Evolutionary conservation across 768 basidiomycete species (phyloP).

Genomic region (Cystoderma amianthinum): DNA sequence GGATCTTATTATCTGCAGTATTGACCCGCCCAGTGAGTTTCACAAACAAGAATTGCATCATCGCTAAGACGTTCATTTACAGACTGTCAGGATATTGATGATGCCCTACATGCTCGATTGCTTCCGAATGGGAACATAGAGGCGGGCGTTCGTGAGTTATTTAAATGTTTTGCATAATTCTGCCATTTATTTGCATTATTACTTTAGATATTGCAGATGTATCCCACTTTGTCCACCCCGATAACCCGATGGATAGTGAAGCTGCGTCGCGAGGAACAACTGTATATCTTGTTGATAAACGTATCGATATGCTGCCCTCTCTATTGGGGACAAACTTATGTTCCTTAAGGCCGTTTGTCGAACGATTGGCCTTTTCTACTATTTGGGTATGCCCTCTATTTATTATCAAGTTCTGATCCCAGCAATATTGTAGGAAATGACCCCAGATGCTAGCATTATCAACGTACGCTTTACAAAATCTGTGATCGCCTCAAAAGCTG

Average conservation of each 20-base stretch:
- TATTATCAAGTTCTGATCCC: background rate
- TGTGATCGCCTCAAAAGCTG: slow-evolving; percentile 92
- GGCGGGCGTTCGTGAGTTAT: slow-evolving; percentile 92
- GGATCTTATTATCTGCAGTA: slow-evolving; percentile 85
- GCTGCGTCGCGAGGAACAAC: slow-evolving; percentile 96
- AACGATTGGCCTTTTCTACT: slow-evolving; percentile 89
- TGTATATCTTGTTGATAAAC: slow-evolving; percentile 96
- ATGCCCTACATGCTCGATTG: slow-evolving; percentile 85
- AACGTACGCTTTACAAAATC: slow-evolving; percentile 91
- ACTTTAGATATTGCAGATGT: slow-evolving; percentile 92
- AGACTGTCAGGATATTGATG: slow-evolving; percentile 98
- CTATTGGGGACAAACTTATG: slow-evolving; percentile 95
- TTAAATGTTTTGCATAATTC: too few species aligned
- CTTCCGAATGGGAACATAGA: slow-evolving; percentile 93
- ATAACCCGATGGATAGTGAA: slow-evolving; percentile 94
- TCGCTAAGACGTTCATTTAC: background rate
- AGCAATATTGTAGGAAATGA: slow-evolving; percentile 63
- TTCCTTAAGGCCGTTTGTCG: slow-evolving; percentile 86
- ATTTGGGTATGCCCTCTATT: slow-evolving; percentile 69
- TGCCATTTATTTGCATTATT: too few species aligned
- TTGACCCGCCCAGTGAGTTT: slow-evolving; percentile 83
- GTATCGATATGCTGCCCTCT: slow-evolving; percentile 95
- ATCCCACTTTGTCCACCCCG: slow-evolving; percentile 88
- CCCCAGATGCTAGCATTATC: slow-evolving; percentile 82
- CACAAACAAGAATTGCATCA: too few species aligned